These are phyloP conservation scores for Diaporthe sp. DNA, from an alignment of 2,329 filamentous ascomycete genomes.

Conservation along the genomic window DNA sequence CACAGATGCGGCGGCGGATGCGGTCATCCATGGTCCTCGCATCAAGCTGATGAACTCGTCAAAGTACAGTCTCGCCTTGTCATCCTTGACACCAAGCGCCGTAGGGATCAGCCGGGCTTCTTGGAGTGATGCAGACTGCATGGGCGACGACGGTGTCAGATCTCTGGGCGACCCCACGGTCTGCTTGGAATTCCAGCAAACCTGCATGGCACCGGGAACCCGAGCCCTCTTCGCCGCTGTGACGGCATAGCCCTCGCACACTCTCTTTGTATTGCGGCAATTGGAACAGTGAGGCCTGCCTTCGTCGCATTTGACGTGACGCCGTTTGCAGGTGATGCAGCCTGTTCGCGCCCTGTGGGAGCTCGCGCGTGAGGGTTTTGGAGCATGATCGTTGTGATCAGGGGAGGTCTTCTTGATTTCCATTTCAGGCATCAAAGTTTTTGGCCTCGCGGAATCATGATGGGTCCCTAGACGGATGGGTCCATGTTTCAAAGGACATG, in stretches of 20 bases:
- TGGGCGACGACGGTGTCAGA: not conserved
- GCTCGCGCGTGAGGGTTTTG: not conserved
- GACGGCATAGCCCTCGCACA: not conserved
- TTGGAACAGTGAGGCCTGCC: conserved; percentile 1
- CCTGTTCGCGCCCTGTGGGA: conserved; percentile 6
- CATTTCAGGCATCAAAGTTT: not conserved
- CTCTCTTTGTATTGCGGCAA: not conserved
- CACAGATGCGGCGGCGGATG: not conserved
- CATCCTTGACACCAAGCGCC: not conserved
- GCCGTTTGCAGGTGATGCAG: conserved; percentile 14
- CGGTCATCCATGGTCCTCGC: conserved; percentile 1
- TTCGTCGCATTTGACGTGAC: conserved; percentile 8
- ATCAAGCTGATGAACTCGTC: conserved; percentile 6
- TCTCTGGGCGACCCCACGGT: not conserved
- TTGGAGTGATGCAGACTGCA: not conserved
- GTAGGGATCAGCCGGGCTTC: not conserved
- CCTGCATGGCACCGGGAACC: not conserved
- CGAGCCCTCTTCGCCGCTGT: not conserved
- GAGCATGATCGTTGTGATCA: not conserved
- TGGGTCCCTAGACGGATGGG: not conserved
- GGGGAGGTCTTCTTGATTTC: not conserved
- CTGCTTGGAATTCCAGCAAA: not conserved
- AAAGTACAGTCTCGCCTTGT: not conserved
- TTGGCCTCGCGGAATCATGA: not conserved
- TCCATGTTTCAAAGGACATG: not conserved